These are phyloP conservation scores for Aspergillus campestris DNA, from an alignment of 495 filamentous ascomycete genomes.

Conservation along the genomic window DNA sequence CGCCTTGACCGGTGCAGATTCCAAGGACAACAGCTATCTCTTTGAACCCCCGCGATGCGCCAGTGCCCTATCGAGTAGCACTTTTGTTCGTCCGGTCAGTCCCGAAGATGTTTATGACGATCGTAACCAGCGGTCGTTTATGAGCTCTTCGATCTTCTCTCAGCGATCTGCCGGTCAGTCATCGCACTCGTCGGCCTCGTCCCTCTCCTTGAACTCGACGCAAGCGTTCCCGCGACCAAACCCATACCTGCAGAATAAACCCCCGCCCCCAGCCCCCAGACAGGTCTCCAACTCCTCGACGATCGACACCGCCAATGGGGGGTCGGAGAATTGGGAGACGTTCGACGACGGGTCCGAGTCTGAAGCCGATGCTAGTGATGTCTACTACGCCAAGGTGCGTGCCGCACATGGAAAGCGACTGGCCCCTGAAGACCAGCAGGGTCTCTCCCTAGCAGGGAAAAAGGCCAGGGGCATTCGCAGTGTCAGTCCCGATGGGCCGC, in stretches of 20 bases:
- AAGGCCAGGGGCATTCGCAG: slow-evolving; percentile 46
- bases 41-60: slow-evolving; percentile 53
- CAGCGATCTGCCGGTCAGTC: slow-evolving; percentile 35
- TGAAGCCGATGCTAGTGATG: slow-evolving; percentile 62
- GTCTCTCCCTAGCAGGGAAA: slow-evolving; percentile 41
- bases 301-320: slow-evolving; percentile 55
- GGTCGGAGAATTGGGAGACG: slow-evolving; percentile 94
- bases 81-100: slow-evolving; percentile 63
- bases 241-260: slow-evolving; percentile 36
- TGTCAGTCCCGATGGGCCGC: slow-evolving; percentile 33
- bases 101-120: slow-evolving; percentile 87
- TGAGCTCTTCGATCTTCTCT: slow-evolving; percentile 40
- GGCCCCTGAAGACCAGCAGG: slow-evolving; percentile 48
- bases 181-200: slow-evolving; percentile 30
- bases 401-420: slow-evolving; percentile 56
- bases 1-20: slow-evolving; percentile 61
- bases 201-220: slow-evolving; percentile 28
- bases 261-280: slow-evolving; percentile 44
- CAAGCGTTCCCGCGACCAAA: slow-evolving; percentile 31
- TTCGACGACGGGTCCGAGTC: slow-evolving; percentile 73
- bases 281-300: slow-evolving; percentile 67
- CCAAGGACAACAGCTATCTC: slow-evolving; percentile 49
- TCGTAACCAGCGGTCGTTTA: slow-evolving; percentile 41
- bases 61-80: slow-evolving; percentile 52
- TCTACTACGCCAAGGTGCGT: slow-evolving; percentile 68